phyloP scores from a whole-genome alignment of 352 stramenopile species.

The Hyaloperonospora arabidopsidis region DNA sequence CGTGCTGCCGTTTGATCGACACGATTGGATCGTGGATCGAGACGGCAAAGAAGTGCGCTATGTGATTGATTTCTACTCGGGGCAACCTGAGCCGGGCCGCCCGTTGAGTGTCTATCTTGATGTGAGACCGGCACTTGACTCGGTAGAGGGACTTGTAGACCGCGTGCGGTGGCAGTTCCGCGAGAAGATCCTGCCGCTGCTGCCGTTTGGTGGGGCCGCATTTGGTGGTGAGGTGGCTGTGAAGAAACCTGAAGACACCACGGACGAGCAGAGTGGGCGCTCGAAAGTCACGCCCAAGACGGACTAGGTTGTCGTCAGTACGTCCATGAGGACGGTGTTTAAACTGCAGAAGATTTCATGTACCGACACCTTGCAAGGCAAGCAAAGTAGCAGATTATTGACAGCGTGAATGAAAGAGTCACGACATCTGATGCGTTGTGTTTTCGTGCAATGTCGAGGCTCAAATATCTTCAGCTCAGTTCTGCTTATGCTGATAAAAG shows the following conservation, averaged over 20 bases:
- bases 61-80: slow-evolving; percentile 99
- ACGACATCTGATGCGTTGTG: slow-evolving; percentile 2
- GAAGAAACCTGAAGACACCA: slow-evolving; percentile 6
- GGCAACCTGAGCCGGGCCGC: slow-evolving; percentile 71
- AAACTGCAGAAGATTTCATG: neutral
- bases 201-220: slow-evolving; percentile 60
- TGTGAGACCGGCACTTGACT: slow-evolving; percentile 94
- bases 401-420: slow-evolving; percentile 16
- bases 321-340: slow-evolving; percentile 2
- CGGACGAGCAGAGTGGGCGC: slow-evolving; percentile 16
- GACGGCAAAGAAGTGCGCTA: slow-evolving; percentile 91
- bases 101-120: slow-evolving; percentile 93
- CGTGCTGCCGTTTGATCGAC: slow-evolving; percentile 94
- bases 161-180: slow-evolving; percentile 75
- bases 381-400: slow-evolving; percentile 11
- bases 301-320: slow-evolving; percentile 18
- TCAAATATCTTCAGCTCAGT: too few relatives aligned
- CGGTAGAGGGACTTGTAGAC: slow-evolving; percentile 64
- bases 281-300: slow-evolving; percentile 34
- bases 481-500: too few relatives aligned
- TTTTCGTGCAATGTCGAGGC: neutral
- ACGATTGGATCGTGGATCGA: slow-evolving; percentile 96
- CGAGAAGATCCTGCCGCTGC: slow-evolving; percentile 58
- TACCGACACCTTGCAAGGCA: neutral
- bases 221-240: slow-evolving; percentile 14